These are phyloP conservation scores for Lachancea nothofagi DNA, from an alignment of 805 yeast species.

Conservation along the genomic window DNA sequence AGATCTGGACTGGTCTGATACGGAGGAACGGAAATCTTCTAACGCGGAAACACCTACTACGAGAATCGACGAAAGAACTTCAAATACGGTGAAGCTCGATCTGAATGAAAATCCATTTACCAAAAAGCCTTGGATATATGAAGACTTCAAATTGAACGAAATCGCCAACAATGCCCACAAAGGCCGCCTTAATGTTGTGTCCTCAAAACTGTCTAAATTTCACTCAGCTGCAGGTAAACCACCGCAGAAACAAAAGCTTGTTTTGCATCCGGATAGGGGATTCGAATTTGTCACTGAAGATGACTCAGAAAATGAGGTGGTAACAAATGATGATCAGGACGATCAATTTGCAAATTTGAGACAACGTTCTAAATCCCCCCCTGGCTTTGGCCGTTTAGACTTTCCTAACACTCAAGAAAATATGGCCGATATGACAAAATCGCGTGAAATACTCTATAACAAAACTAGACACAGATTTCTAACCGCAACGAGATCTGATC, in stretches of 20 bases:
- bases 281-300: conserved; percentile 3
- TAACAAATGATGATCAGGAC: conserved; percentile 20
- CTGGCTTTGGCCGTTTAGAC: conserved; percentile 54
- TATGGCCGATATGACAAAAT: conserved; percentile 33
- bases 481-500: conserved; percentile 37
- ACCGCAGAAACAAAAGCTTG: conserved; percentile 7
- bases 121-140: conserved; percentile 31
- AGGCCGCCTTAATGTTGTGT: conserved; percentile 12
- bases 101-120: conserved; percentile 27
- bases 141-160: conserved; percentile 30
- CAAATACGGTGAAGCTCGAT: conserved; percentile 4
- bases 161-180: conserved; percentile 8
- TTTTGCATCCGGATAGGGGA: conserved; percentile 9
- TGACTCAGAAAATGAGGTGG: neutral
- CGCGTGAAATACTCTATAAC: conserved; percentile 32
- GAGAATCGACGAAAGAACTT: neutral
- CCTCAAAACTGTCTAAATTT: conserved; percentile 16
- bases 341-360: conserved; percentile 26
- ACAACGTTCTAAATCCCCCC: conserved; percentile 43
- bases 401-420: conserved; percentile 55
- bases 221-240: conserved; percentile 22
- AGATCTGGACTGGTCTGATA: conserved; percentile 11
- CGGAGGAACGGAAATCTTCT: conserved; percentile 1
- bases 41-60: neutral
- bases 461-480: conserved; percentile 42